Evolutionary conservation across 2,329 filamentous ascomycete genomes (phyloP), one percentile per base, ranked within the genome.

Genomic region (Penicillium sclerotigenum): DNA sequence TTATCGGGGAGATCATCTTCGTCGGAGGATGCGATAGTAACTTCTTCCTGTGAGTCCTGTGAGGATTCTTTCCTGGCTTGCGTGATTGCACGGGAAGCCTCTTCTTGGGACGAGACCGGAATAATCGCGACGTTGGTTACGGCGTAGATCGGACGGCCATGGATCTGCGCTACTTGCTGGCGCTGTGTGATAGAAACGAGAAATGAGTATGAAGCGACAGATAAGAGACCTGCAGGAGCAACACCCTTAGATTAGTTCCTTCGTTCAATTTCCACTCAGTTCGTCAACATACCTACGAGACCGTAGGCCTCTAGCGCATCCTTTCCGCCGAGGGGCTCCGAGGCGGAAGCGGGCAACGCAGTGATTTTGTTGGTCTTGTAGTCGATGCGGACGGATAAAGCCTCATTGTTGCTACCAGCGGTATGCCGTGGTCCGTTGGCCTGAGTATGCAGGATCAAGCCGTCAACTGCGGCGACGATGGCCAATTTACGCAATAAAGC

Each of bases 101-200:
- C 90, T 38, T 75, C 71, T 66, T 87, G 87, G 6, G 89, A 93
- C 2, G 87, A 84, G 51, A 94, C 86, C 0, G 94, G 94, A 6
- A 96, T 96, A n/a, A 97, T 79, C 7, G 91, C 88, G 31, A 97
- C 89, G 65, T 95, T 90, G 41, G 89, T 94, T 57, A 97, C 85
- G 37, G 91, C 87, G 73, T 95, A 99, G 53, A 97, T 80, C 0
- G 92, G 87, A 53, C 84, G 87, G 6, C 90, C 91, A 61, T 87
- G 86, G 47, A 97, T 86, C 61, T 92, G 87, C 3, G 94, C 94
- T 47, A 97, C 91, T 72, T 96, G 90, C 67, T 95, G 84, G 45
- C 93, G 89, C 56, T 86, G 84, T 22, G 88, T 91, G 66, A 99
- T 95, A 11, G 90, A 88, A 56, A 99, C 83, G 7, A 99, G 83